These are phyloP conservation scores for Eustoma russellianum DNA, from an alignment of 257 asterid species.

Conservation along the genomic window DNA sequence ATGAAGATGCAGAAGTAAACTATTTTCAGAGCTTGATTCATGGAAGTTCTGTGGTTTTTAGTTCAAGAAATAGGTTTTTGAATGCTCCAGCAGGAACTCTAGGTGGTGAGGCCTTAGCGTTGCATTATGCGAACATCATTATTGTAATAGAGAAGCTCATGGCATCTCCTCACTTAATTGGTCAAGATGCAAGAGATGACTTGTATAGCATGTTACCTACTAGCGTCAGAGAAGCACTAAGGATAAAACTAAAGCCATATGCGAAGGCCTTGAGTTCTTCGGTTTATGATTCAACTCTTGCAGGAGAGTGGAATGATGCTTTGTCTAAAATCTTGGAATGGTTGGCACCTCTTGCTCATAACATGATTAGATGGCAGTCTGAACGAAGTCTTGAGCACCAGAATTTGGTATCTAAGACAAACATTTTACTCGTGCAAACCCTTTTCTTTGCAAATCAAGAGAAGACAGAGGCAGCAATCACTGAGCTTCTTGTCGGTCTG, in stretches of 20 bases:
- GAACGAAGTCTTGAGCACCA: slow-evolving; percentile 89
- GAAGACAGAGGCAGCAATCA: slow-evolving; percentile 18
- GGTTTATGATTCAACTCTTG: slow-evolving; percentile 55
- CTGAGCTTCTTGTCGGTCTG: slow-evolving; percentile 19
- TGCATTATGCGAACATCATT: slow-evolving; percentile 75
- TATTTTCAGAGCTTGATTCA: slow-evolving; percentile 7
- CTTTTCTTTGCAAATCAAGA: slow-evolving; percentile 32
- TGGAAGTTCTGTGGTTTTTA: slow-evolving; percentile 17
- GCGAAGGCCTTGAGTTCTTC: slow-evolving; percentile 45
- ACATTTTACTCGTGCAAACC: slow-evolving; percentile 76
- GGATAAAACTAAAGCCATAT: slow-evolving; percentile 71
- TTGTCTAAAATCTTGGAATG: slow-evolving; percentile 62
- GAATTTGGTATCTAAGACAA: slow-evolving; percentile 48
- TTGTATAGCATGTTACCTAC: slow-evolving; percentile 80
- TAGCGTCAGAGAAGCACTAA: slow-evolving; percentile 50
- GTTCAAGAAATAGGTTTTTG: slow-evolving; percentile 37
- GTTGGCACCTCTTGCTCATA: slow-evolving; percentile 90
- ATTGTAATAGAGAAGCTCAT: slow-evolving; percentile 72
- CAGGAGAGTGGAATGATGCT: slow-evolving; percentile 69
- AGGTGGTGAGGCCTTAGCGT: slow-evolving; percentile 78
- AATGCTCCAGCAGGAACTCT: slow-evolving; percentile 67
- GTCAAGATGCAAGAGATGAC: slow-evolving; percentile 79
- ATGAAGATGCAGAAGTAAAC: slow-evolving; percentile 10
- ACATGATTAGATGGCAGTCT: slow-evolving; percentile 89
- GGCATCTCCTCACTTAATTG: slow-evolving; percentile 75